phyloP scores from a whole-genome alignment of 129 eudicot species.

The Flaveria bidentis region DNA sequence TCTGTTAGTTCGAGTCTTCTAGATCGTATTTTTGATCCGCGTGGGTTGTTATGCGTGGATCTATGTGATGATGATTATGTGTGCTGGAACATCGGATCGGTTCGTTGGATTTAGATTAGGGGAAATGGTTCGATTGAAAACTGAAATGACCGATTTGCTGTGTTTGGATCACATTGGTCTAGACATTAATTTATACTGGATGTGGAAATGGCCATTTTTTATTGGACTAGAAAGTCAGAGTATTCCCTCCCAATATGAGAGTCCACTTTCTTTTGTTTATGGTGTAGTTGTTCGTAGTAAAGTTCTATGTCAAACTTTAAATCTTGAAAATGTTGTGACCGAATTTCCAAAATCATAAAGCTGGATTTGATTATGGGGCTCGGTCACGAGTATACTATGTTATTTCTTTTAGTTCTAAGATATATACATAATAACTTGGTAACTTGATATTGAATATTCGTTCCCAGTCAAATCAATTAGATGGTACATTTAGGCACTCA shows the following conservation, averaged over 20 bases:
- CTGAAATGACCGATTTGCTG: not conserved
- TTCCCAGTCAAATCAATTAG: not conserved
- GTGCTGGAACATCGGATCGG: not conserved
- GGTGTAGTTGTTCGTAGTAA: not conserved
- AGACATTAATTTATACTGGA: not conserved
- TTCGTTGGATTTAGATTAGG: constrained; percentile 18
- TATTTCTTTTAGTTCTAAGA: constrained; percentile 17
- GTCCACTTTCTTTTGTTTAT: not conserved
- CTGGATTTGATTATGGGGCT: constrained; percentile 10
- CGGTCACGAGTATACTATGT: too few relatives aligned
- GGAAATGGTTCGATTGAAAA: not conserved
- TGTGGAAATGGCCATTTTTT: constrained; percentile 20
- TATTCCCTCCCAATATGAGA: constrained; percentile 3
- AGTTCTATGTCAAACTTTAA: not conserved
- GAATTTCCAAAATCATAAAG: not conserved
- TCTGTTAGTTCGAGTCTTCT: not conserved
- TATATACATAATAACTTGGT: constrained; percentile 1
- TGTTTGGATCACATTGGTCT: constrained; percentile 20
- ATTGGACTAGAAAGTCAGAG: constrained; percentile 19
- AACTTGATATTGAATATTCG: not conserved
- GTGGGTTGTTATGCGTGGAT: constrained; percentile 11
- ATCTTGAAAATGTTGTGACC: not conserved
- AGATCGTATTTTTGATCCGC: constrained; percentile 6
- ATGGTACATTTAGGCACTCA: not conserved
- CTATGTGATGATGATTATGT: constrained; percentile 17